A percentile compares a stretch with the other conserved stretches of the same genome.
These are phyloP conservation scores for Psilocybe sp. DNA, from an alignment of 768 basidiomycete genomes.

Conservation along the genomic window DNA sequence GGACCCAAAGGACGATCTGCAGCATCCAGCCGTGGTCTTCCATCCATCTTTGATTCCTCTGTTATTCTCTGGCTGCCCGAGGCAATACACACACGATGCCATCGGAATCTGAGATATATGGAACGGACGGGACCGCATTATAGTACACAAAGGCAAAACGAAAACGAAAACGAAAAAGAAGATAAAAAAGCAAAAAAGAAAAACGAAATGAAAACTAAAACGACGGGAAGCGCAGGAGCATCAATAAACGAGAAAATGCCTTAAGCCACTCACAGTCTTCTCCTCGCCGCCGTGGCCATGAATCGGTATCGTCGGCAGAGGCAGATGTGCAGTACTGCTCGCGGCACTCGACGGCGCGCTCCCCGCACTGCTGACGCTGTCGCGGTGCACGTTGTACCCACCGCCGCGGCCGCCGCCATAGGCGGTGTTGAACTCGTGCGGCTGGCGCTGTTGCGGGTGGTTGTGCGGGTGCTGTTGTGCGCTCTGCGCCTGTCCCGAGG, in stretches of 20 bases:
- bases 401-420: background rate
- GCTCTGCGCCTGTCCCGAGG: too few relatives aligned
- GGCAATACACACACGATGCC: too few relatives aligned
- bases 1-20: too few relatives aligned
- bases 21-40: too few relatives aligned
- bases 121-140: background rate
- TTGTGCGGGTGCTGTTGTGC: background rate
- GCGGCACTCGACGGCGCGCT: conserved; percentile 25
- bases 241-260: background rate
- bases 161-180: conserved; percentile 1
- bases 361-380: background rate
- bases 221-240: background rate
- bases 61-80: too few relatives aligned
- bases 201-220: background rate
- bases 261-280: background rate
- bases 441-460: background rate
- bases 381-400: background rate
- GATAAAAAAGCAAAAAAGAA: background rate
- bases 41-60: too few relatives aligned
- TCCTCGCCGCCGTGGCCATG: background rate
- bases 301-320: background rate
- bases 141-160: background rate
- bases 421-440: background rate
- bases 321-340: conserved; percentile 9
- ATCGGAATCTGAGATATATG: too few relatives aligned